These are phyloP conservation scores for Coemansia guatemalensis DNA, from an alignment of 192 early-diverging fungal species.

Conservation along the genomic window DNA sequence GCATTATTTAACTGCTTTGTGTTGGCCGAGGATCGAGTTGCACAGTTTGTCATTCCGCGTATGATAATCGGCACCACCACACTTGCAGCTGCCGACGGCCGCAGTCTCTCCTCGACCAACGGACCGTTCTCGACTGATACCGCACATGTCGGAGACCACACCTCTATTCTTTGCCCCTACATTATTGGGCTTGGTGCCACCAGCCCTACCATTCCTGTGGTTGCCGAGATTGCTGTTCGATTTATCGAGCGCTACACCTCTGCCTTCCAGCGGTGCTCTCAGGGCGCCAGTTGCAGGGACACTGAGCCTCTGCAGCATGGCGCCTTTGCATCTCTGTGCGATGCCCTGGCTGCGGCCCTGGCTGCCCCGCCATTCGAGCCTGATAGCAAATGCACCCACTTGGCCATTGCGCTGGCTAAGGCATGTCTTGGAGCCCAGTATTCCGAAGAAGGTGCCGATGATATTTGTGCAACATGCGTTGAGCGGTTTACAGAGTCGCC, in stretches of 20 bases:
- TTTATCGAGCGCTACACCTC: constrained; percentile 13
- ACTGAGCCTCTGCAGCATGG: not conserved
- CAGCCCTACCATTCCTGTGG: constrained; percentile 28
- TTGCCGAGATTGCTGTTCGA: constrained; percentile 4
- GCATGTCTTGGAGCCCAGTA: not conserved
- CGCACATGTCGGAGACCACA: constrained; percentile 35
- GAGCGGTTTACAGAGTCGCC: not conserved
- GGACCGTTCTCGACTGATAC: constrained; percentile 45
- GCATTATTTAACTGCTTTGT: constrained; percentile 30
- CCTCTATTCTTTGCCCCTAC: constrained; percentile 28
- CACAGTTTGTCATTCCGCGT: constrained; percentile 36
- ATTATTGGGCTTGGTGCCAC: constrained; percentile 23
- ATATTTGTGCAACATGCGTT: not conserved
- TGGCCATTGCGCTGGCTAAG: constrained; percentile 2
- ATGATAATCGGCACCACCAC: constrained; percentile 52
- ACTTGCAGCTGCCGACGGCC: constrained; percentile 39
- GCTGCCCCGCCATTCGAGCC: not conserved
- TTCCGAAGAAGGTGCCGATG: not conserved
- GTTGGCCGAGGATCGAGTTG: constrained; percentile 17
- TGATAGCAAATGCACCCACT: not conserved
- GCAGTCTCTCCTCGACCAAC: constrained; percentile 35
- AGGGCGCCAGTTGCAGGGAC: not conserved
- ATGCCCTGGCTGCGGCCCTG: not conserved
- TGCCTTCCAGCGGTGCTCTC: not conserved
- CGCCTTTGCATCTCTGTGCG: constrained; percentile 18